Percentiles rank a stretch among this genome's conserved stretches.
Evolutionary conservation across 2,329 filamentous ascomycete species (phyloP).

Genomic region (Fusarium euwallaceae): DNA sequence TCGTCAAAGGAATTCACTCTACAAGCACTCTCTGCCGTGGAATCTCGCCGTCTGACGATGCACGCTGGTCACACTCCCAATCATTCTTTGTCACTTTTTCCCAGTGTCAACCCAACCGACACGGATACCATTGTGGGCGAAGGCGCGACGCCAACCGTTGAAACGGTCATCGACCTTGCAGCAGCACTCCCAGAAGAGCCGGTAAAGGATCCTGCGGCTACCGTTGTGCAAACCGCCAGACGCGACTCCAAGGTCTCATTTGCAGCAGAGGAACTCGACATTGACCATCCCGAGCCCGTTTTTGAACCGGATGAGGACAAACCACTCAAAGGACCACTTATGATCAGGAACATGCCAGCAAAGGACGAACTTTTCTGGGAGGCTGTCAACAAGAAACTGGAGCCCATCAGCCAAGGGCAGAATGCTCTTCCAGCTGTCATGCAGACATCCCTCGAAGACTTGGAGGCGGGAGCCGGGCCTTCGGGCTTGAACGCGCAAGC

Average conservation of each 20-base stretch:
- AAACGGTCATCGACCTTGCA: conserved; percentile 27
- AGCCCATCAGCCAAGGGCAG: conserved; percentile 61
- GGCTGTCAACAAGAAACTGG: conserved; percentile 64
- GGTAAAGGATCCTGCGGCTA: background rate
- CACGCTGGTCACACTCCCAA: conserved; percentile 74
- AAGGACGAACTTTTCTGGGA: conserved; percentile 68
- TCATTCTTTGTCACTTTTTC: conserved; percentile 67
- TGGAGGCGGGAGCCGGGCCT: conserved; percentile 29
- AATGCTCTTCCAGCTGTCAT: conserved; percentile 62
- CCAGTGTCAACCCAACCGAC: conserved; percentile 59
- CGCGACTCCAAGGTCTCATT: conserved; percentile 34
- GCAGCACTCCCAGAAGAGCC: conserved; percentile 14
- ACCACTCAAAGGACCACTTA: conserved; percentile 65
- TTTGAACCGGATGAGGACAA: conserved; percentile 58
- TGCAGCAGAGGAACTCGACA: conserved; percentile 18
- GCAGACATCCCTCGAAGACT: conserved; percentile 51
- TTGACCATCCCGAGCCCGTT: conserved; percentile 43
- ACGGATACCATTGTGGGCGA: conserved; percentile 45
- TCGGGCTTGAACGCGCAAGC: conserved; percentile 25
- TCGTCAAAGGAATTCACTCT: conserved; percentile 59
- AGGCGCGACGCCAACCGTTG: conserved; percentile 48
- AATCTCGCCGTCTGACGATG: conserved; percentile 67
- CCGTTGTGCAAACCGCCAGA: conserved; percentile 20
- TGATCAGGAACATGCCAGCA: conserved; percentile 67
- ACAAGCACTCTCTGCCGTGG: conserved; percentile 62